Conservation (phyloP, 176 grass and related monocot species). For the Ensete ventricosum region DNA sequence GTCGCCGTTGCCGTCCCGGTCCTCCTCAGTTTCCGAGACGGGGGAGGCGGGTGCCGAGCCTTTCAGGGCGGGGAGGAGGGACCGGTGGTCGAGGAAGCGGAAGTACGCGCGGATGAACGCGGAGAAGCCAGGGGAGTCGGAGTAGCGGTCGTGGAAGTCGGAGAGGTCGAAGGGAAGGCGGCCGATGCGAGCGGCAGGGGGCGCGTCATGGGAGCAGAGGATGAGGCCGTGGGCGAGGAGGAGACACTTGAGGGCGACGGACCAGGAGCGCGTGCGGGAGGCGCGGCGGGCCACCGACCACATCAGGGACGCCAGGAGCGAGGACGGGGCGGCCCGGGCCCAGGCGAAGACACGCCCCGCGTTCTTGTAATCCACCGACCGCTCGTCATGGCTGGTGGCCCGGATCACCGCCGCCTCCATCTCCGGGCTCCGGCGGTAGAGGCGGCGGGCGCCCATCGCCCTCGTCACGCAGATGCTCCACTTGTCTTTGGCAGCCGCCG, state of each 20-base stretch:
- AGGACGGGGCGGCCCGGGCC: conserved; percentile 42
- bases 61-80: conserved; percentile 40
- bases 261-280: conserved; percentile 61
- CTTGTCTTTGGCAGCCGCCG: conserved; percentile 59
- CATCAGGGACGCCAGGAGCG: conserved; percentile 48
- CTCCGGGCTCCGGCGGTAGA: conserved; percentile 19
- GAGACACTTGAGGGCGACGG: conserved; percentile 70
- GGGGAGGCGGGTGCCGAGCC: conserved; percentile 1
- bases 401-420: conserved; percentile 73
- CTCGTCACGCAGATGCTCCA: conserved; percentile 52
- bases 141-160: conserved; percentile 68
- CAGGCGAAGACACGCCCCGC: conserved; percentile 53
- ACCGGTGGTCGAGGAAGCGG: conserved; percentile 70
- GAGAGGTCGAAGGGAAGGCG: conserved; percentile 83
- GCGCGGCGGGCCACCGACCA: conserved; percentile 52
- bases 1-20: not conserved
- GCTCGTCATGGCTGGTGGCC: conserved; percentile 71
- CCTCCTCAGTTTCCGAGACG: not conserved
- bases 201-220: conserved; percentile 43
- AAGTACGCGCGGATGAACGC: conserved; percentile 84
- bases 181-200: conserved; percentile 27
- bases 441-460: conserved; percentile 20
- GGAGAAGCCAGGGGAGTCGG: conserved; percentile 37
- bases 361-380: conserved; percentile 49
- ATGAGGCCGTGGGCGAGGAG: conserved; percentile 82